Base-by-base conservation (phyloP, 139 green algal species). In the Pycnococcus provasolii region DNA sequence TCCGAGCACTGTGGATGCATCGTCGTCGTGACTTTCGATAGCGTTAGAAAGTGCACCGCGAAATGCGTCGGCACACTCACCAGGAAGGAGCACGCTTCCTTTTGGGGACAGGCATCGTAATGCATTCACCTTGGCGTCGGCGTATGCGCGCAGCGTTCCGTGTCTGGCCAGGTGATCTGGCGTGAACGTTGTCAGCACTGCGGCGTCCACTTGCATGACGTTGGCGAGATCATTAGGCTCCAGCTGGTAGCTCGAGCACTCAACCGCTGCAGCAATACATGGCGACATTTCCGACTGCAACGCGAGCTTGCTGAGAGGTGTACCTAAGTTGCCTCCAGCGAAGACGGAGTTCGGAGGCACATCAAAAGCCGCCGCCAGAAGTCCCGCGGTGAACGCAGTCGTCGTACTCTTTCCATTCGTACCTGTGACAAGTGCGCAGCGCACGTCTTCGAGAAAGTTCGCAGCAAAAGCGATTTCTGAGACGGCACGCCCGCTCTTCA, bases 361-460 rank as follows among this genome's bases (percentile, higher is more conserved):
- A 1, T 40, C 5, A 39, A 64, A 8, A 66, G 41, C 40, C 60
- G 26, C 52, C 43, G 43, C 40, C 7, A 66, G 26, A 48, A 75
- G 67, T 67, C 80, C 68, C 7, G 57, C 63, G 2, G 62, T 64
- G 46, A 83, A 83, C 4, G 63, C 71, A n/a, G 77, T 83, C 45
- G 77, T 65, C 3, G 77, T 83, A 46, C 71, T 77, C 66, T 83
- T 83, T 9, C 77, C 77, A 60, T 83, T 83, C 44, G 77, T 83
- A 39, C 77, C 77, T 3, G 77, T 82, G 26, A 83, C 46, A 41
- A 70, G 70, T 6, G 75, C 76, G 2, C 81, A 62, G 42, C 42
- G 46, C 15, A 81, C 4, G 13, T 13, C 45, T 15, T 39, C 5
- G 63, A 81, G 44, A 7, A 37, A 37, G 5, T 77, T 53, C 13